Base-by-base conservation (phyloP, 2,329 filamentous ascomycete genomes). In the Ophiosphaerella herpotricha region DNA sequence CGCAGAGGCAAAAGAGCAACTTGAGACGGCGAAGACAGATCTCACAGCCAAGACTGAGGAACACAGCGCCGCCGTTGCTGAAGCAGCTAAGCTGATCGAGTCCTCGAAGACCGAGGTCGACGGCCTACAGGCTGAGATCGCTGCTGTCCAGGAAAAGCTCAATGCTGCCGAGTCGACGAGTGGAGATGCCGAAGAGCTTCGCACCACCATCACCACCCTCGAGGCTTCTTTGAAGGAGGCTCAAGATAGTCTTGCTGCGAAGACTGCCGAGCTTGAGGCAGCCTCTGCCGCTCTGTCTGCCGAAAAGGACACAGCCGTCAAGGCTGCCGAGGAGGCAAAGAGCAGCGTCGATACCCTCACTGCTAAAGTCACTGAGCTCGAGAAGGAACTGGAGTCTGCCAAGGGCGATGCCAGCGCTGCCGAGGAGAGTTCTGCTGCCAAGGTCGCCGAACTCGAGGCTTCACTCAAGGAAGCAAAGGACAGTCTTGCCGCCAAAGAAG, bases 201-300 rank as follows among this genome's bases (percentile, higher is more conserved):
- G 51, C 9, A 51, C 58, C 11, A 68, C 66, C 60, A 59, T 70
- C 37, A 47, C 61, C 4, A 61, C 64, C 35, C 52, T 70, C 3
- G 64, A 70, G 33, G 50, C 47, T 31, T 63, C 67, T 4, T 45
- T 68, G 40, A 65, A 67, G 55, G 55, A 63, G 41, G 58, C 61
- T 24, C 57, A 68, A 40, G 64, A 63, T 2, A 52, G 41, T 7
- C 52, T 67, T 8, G 53, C 58, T 11, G 47, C 58, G 4, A 67
- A 66, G 58, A 56, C 55, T 16, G 52, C 58, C 5, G 67, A 65
- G 36, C 45, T 64, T 14, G 59, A 66, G 44, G 45, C 50, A 36
- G 48, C 58, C n/a, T 52, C 58, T n/a, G 35, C 60, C 32, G 48
- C 53, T 1, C 52, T 64, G 16, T 54, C 55, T 43, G 48, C 57